A percentile compares a stretch with the other conserved stretches of the same genome.
These are phyloP conservation scores for Emmonsia crescens DNA, from an alignment of 2,329 filamentous ascomycete genomes.

Conservation along the genomic window DNA sequence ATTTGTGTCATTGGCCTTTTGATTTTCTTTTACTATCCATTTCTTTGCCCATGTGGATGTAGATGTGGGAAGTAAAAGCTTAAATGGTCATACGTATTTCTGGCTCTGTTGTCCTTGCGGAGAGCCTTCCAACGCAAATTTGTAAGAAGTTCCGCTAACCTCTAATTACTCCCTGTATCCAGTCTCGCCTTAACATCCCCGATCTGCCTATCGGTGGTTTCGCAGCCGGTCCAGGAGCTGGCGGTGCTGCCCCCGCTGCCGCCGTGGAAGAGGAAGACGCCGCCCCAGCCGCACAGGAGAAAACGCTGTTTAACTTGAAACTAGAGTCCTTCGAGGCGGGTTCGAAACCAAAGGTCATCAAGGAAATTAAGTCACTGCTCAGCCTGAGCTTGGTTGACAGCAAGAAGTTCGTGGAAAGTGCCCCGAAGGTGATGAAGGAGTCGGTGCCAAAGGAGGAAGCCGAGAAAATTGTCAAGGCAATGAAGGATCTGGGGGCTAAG, in stretches of 20 bases:
- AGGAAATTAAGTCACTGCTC: slow-evolving; percentile 95
- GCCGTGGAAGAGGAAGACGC: slow-evolving; percentile 69
- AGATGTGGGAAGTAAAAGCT: not conserved
- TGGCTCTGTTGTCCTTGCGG: too few relatives aligned
- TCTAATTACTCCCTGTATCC: slow-evolving; percentile 7
- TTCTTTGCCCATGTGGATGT: not conserved
- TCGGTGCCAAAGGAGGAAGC: slow-evolving; percentile 97
- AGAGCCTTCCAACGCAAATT: not conserved
- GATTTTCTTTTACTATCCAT: not conserved
- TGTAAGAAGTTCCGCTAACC: not conserved
- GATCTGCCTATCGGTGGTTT: slow-evolving; percentile 94
- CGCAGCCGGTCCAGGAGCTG: slow-evolving; percentile 49
- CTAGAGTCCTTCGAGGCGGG: slow-evolving; percentile 77
- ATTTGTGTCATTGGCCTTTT: not conserved
- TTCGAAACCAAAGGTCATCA: slow-evolving; percentile 98
- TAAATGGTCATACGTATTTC: not conserved
- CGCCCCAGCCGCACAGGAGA: slow-evolving; percentile 76
- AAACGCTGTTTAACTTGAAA: slow-evolving; percentile 96
- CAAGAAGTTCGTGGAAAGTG: slow-evolving; percentile 99
- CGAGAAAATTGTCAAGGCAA: slow-evolving; percentile 90
- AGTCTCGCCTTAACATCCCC: slow-evolving; percentile 94
- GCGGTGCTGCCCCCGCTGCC: slow-evolving; percentile 48
- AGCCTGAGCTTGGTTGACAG: slow-evolving; percentile 94
- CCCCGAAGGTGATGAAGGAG: slow-evolving; percentile 98
- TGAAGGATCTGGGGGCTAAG: slow-evolving; percentile 87